A percentile compares a stretch with the other conserved stretches of the same genome.
phyloP scores from a whole-genome alignment of 139 green algal genomes.

The Coccomyxa sp. region DNA sequence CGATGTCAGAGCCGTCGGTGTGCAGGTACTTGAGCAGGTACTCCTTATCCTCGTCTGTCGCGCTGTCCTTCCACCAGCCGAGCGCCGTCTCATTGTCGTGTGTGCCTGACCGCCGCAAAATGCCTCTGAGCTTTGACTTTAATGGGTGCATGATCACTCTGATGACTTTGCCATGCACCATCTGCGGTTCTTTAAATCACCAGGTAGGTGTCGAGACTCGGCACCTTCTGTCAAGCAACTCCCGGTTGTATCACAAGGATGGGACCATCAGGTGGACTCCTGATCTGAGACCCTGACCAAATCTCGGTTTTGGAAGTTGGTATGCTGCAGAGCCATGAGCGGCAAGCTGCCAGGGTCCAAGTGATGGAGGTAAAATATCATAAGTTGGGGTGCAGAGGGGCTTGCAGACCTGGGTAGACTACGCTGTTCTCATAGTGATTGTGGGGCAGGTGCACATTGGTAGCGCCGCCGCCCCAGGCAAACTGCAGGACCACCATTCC shows the following conservation, averaged over 20 bases:
- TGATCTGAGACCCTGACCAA: too few species aligned
- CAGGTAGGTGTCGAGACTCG: too few species aligned
- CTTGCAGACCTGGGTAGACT: conserved; percentile 60
- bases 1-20: conserved; percentile 60
- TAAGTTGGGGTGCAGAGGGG: too few species aligned
- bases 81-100: conserved; percentile 97
- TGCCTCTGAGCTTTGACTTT: not conserved
- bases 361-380: too few species aligned
- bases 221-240: too few species aligned
- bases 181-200: too few species aligned
- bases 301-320: too few species aligned
- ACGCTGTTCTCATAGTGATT: conserved; percentile 95
- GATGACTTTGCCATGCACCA: too few species aligned
- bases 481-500: conserved; percentile 99
- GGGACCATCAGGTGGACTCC: too few species aligned
- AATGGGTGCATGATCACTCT: not conserved
- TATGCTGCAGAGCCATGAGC: too few species aligned
- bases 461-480: conserved; percentile 81
- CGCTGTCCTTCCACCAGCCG: conserved; percentile 72
- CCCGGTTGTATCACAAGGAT: too few species aligned
- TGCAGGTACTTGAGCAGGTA: conserved; percentile 72
- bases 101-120: conserved; percentile 55
- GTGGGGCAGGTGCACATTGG: conserved; percentile 95
- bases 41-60: conserved; percentile 41
- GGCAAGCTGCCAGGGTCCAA: too few species aligned